These are phyloP conservation scores for Verticillium nonalfalfae DNA, from an alignment of 2,329 filamentous ascomycete genomes.

Conservation along the genomic window DNA sequence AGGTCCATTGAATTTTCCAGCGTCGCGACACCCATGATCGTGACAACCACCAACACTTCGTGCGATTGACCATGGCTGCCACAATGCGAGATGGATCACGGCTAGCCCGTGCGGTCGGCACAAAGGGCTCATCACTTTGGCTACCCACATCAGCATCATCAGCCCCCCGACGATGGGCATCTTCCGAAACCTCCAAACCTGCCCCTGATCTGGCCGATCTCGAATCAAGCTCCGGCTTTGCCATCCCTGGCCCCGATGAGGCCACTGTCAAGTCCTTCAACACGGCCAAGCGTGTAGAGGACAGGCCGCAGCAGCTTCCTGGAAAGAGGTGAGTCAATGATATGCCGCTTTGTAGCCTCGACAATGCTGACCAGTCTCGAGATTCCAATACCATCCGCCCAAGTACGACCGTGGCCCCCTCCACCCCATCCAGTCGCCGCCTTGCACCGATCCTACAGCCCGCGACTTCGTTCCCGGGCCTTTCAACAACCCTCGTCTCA, in stretches of 20 bases:
- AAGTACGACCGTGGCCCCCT: conserved; percentile 92
- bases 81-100: conserved; percentile 33
- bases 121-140: conserved; percentile 17
- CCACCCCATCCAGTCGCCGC: conserved; percentile 87
- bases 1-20: conserved; percentile 10
- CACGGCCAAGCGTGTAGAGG: conserved; percentile 24
- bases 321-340: conserved; percentile 34
- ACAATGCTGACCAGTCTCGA: conserved; percentile 13
- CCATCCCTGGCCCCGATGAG: conserved; percentile 30
- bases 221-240: conserved; percentile 43
- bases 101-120: conserved; percentile 22
- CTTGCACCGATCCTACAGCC: conserved; percentile 77
- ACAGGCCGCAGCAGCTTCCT: conserved; percentile 32
- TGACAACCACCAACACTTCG: neutral
- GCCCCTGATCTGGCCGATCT: conserved; percentile 36
- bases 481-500: conserved; percentile 79
- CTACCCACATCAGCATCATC: conserved; percentile 10
- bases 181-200: conserved; percentile 33
- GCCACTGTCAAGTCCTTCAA: conserved; percentile 32
- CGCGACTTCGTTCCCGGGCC: conserved; percentile 86
- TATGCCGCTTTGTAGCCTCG: conserved; percentile 12
- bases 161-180: conserved; percentile 33
- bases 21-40: conserved; percentile 6
- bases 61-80: conserved; percentile 25
- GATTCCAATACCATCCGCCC: conserved; percentile 91